These are phyloP conservation scores for Boletellus ananas DNA, from an alignment of 768 basidiomycete genomes.

Conservation along the genomic window DNA sequence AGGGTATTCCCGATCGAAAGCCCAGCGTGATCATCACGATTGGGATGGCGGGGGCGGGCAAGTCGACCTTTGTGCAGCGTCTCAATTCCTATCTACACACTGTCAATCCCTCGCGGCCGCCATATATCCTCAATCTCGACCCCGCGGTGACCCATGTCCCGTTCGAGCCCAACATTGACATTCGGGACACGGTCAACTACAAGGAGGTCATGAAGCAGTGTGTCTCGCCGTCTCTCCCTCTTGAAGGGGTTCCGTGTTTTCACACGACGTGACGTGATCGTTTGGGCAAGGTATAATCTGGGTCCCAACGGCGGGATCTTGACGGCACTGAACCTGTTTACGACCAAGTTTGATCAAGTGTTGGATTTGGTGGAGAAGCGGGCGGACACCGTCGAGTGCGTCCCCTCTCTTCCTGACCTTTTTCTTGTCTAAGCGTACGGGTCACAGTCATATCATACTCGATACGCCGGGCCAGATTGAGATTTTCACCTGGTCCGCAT, in stretches of 20 bases:
- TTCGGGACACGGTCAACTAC: slow-evolving; percentile 96
- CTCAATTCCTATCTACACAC: slow-evolving; percentile 90
- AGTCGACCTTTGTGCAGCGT: slow-evolving; percentile 95
- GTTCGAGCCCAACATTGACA: slow-evolving; percentile 97
- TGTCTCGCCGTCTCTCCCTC: slow-evolving; percentile 41
- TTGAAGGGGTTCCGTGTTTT: slow-evolving; percentile 5
- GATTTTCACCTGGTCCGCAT: slow-evolving; percentile 99
- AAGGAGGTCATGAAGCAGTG: slow-evolving; percentile 99
- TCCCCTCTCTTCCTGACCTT: slow-evolving; percentile 6
- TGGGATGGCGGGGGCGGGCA: slow-evolving; percentile 96
- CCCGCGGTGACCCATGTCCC: slow-evolving; percentile 90
- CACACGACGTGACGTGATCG: slow-evolving; percentile 13
- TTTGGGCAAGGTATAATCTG: slow-evolving; percentile 77
- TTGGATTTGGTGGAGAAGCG: slow-evolving; percentile 87
- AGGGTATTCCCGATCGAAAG: slow-evolving; percentile 33
- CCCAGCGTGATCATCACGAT: slow-evolving; percentile 86
- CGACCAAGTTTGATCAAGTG: slow-evolving; percentile 98
- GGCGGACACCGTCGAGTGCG: slow-evolving; percentile 83
- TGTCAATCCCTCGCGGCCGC: slow-evolving; percentile 56
- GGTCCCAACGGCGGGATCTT: slow-evolving; percentile 98
- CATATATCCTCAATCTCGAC: slow-evolving; percentile 97
- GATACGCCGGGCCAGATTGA: slow-evolving; percentile 99
- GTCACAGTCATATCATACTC: slow-evolving; percentile 79
- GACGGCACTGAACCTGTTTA: slow-evolving; percentile 95
- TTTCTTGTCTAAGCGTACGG: neutral